These are phyloP conservation scores for Tricholoma matsutake DNA, from an alignment of 768 basidiomycete species.

Conservation along the genomic window DNA sequence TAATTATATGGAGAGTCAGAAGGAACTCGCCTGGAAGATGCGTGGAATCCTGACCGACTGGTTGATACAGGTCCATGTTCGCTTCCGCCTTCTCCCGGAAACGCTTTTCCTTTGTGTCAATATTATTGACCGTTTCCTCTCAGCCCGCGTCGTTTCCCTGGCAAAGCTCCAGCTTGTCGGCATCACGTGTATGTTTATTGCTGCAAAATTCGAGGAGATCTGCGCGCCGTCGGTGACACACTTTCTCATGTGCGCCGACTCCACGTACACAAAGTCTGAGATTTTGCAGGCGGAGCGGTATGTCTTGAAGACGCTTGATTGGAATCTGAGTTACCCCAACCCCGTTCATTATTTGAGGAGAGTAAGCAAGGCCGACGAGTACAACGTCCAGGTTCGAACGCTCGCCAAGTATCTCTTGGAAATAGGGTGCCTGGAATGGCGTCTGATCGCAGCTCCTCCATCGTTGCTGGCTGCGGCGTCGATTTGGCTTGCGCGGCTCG, in stretches of 20 bases:
- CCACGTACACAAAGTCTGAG: slow-evolving; percentile 82
- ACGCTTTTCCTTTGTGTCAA: slow-evolving; percentile 94
- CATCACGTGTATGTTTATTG: slow-evolving; percentile 88
- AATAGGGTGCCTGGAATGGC: slow-evolving; percentile 86
- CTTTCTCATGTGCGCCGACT: slow-evolving; percentile 82
- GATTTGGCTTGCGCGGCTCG: slow-evolving; percentile 85
- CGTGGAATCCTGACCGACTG: slow-evolving; percentile 93
- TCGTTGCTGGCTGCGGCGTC: slow-evolving; percentile 86
- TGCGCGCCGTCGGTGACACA: slow-evolving; percentile 88
- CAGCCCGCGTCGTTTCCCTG: slow-evolving; percentile 76
- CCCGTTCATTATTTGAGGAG: slow-evolving; percentile 92
- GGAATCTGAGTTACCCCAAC: slow-evolving; percentile 90
- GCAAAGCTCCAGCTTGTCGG: slow-evolving; percentile 96
- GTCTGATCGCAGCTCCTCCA: slow-evolving; percentile 76
- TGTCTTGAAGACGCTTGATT: slow-evolving; percentile 88
- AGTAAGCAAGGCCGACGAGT: slow-evolving; percentile 94
- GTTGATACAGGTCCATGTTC: slow-evolving; percentile 92
- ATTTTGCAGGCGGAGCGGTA: slow-evolving; percentile 77
- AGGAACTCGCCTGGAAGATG: slow-evolving; percentile 96
- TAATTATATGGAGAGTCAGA: slow-evolving; percentile 93
- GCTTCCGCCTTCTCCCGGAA: slow-evolving; percentile 90
- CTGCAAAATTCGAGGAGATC: slow-evolving; percentile 96
- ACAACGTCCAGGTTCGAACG: slow-evolving; percentile 88
- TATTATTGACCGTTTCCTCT: slow-evolving; percentile 84
- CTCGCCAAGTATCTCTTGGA: slow-evolving; percentile 94